These are phyloP conservation scores for Pseudogymnoascus sp. DNA, from an alignment of 2,329 filamentous ascomycete species.

Conservation along the genomic window DNA sequence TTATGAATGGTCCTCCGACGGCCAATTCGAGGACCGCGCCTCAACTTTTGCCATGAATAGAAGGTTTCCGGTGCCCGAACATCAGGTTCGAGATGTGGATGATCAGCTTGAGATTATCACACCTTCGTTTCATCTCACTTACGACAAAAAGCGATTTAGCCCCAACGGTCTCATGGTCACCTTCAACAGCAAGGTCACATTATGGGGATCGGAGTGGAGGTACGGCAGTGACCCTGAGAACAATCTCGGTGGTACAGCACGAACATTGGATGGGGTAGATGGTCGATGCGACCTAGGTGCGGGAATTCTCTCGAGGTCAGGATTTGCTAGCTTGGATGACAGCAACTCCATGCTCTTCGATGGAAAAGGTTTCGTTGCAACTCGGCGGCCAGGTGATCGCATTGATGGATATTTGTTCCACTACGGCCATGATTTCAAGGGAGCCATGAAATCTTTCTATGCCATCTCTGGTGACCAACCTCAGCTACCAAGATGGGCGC, in stretches of 20 bases:
- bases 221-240: constrained; percentile 37
- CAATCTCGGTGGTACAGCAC: constrained; percentile 39
- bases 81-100: constrained; percentile 37
- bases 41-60: constrained; percentile 54
- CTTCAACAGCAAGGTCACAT: constrained; percentile 35
- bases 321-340: constrained; percentile 47
- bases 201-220: constrained; percentile 40
- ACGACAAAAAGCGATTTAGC: constrained; percentile 49
- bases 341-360: constrained; percentile 49
- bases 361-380: constrained; percentile 42
- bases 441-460: constrained; percentile 46
- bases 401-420: constrained; percentile 53
- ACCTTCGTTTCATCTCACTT: constrained; percentile 44
- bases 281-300: constrained; percentile 41
- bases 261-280: constrained; percentile 47
- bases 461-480: constrained; percentile 48
- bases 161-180: constrained; percentile 37
- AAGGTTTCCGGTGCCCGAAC: constrained; percentile 36
- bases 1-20: constrained; percentile 54
- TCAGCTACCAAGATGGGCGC: constrained; percentile 45
- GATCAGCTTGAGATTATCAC: constrained; percentile 48
- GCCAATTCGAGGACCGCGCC: constrained; percentile 52
- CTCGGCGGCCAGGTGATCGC: constrained; percentile 37
- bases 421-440: constrained; percentile 49
- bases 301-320: constrained; percentile 43